Base-by-base conservation (phyloP, 768 basidiomycete genomes). In the Tricholoma matsutake region DNA sequence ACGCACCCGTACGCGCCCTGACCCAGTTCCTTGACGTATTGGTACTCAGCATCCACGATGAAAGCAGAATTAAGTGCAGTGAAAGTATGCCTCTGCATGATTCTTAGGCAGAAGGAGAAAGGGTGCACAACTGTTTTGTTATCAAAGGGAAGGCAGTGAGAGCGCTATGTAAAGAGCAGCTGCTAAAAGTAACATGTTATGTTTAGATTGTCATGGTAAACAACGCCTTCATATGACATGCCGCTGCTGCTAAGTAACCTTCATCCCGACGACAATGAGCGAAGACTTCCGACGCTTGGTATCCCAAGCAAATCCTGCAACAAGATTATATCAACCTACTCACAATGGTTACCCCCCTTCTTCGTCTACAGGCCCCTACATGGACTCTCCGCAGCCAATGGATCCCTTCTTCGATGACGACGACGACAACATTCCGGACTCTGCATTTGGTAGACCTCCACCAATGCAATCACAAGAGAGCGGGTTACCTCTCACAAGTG, bases 1-100 rank as follows among this genome's bases (percentile, higher is more conserved):
- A 95, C 93, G 70, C 91, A 94, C 43, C 95, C 94, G 72, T 97
- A 96, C 20, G 95, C 94, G 65, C 96, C 94, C 74, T 96, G 93
- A 31, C 95, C 94, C 57, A 98, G 91, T 70, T 98, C 96, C 78
- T 98, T 98, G 75, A 96, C 92, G 73, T 92, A 96, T 70, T 91
- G 86, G 68, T 96, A 97, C 73, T 92, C 89, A 13, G 87, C 80
- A 69, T 96, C 94, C 72, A 96, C 92, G 63, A 93, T 76, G 71
- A 95, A 96, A 54, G 83, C 89, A 58, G 92, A 92, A 72, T 91
- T 92, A 68, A 96, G 86, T 4, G 93, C 83, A 62, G 82, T 87
- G 77, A 95, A 94, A 41, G 83, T 86, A 71, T 91, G 89, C 62
- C 91, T 80, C 69, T 87, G 86, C 84, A 89, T 88, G 65, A 62